These are phyloP conservation scores for Candida ortonii DNA, from an alignment of 805 yeast genomes.

Conservation along the genomic window DNA sequence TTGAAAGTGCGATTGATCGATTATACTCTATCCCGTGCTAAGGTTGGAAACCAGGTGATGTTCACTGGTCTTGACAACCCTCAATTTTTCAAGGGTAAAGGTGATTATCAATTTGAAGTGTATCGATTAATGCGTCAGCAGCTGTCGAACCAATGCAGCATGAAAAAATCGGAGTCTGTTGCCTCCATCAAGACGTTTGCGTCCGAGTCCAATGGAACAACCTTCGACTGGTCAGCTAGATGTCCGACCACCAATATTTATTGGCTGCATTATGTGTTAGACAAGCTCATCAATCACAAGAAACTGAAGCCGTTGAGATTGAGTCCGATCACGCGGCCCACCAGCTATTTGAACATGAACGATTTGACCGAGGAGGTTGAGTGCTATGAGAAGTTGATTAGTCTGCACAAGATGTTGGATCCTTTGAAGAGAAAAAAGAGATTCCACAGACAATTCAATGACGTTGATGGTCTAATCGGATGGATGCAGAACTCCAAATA, in stretches of 20 bases:
- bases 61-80: constrained; percentile 65
- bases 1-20: constrained; percentile 51
- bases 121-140: constrained; percentile 53
- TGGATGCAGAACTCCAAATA: constrained; percentile 8
- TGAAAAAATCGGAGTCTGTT: constrained; percentile 8
- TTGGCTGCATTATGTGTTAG: constrained; percentile 65
- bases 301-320: constrained; percentile 26
- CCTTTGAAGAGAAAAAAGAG: constrained; percentile 30
- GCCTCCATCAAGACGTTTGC: constrained; percentile 7
- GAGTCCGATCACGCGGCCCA: constrained; percentile 25
- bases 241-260: constrained; percentile 52
- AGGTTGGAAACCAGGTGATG: constrained; percentile 31
- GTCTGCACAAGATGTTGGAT: constrained; percentile 34
- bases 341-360: constrained; percentile 18
- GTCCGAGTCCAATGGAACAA: constrained; percentile 16
- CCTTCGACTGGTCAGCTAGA: constrained; percentile 46
- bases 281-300: constrained; percentile 45
- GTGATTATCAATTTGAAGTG: constrained; percentile 60
- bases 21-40: constrained; percentile 52
- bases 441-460: constrained; percentile 16
- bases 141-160: constrained; percentile 2
- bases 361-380: constrained; percentile 23
- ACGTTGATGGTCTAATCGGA: constrained; percentile 11
- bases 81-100: constrained; percentile 55
- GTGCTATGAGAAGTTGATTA: constrained; percentile 28